Base-by-base conservation (phyloP, 2,329 filamentous ascomycete genomes). In the Fusarium sacchari region DNA sequence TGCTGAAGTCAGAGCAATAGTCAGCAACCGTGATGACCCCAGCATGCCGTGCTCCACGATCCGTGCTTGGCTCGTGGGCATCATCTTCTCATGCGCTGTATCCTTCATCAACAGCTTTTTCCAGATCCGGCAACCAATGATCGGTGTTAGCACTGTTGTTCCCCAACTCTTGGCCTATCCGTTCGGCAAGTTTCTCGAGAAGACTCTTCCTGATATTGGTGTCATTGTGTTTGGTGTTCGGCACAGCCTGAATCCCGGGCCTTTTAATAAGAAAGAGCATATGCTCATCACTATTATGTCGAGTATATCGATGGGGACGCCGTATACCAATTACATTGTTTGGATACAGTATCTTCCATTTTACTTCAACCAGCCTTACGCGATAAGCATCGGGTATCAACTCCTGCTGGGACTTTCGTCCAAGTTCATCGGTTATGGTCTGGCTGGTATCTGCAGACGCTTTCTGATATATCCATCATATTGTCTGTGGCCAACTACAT, bases 241-340 rank as follows among this genome's bases (percentile, higher is more conserved):
- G n/a, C 85, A 87, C 74, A 84, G 82, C 10, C 82, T 89, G 10
- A 90, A 89, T 71, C 87, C 88, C 0, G 88, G 88, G 0, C 84
- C 84, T 2, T 90, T 91, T 74, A 87, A 85, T 59, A 86, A 86
- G 73, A 91, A 91, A 79, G 89, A 91, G 76, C 89, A 91, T 77
- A 88, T 89, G 84, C 79, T 91, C 37, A 86, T 90, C 67, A 87
- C 87, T 56, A 88, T 89, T 77, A 89, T 89, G 87, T 88, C 91
- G 56, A 91, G 91, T 39, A 87, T 90, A 67, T 84, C 86, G 36
- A 84, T 81, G 74, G 82, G 81, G 30, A 77, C 82, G 20, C 86
- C 86, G 0, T 88, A 88, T 73, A 87, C 86, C 2, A 80, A 84
- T 76, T 84, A 85, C 68, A 85, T 88, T 53, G 82, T 87, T 52